Base-by-base conservation (phyloP, 164 flowering plant genomes). In the Umbellularia californica region DNA sequence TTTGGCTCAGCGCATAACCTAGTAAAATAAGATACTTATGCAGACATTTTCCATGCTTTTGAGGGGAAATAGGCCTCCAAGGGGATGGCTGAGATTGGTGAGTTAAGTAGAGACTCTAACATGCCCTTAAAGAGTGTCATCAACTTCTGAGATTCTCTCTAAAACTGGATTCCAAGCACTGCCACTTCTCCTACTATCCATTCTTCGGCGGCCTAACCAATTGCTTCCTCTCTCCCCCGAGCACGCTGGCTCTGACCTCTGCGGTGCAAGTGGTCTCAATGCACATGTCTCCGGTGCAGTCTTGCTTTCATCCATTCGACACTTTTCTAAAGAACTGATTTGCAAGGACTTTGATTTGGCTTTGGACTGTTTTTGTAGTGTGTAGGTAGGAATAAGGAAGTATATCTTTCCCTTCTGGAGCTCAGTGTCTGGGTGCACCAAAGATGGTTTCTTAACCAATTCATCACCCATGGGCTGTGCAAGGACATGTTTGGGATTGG, bases 361-460 rank as follows among this genome's bases (percentile, higher is more conserved):
- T 25, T 52, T 52, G 15, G 73, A 28, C n/a, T 52, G 24, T 52
- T 51, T 73, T 13, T 65, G 70, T 11, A 73, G 50, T 13, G 76
- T 35, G 41, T 73, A 74, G 15, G 63, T 55, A 58, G 76, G 71
- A 15, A 74, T 30, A 24, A 74, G 76, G 71, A 74, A 74, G 51
- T 74, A 74, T 3, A 74, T 68, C 71, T 66, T 74, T 3, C 76
- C 76, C 65, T 68, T 67, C 20, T 68, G 71, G 64, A 74, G 76
- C 71, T 51, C 71, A 17, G 60, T 13, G 17, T 74, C 76, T 10
- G 76, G 71, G 51, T 67, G 76, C 66, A 74, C 22, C 20, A 74
- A 6, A 27, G 71, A 23, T 10, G 65, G 63, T 33, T 68, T 74
- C 64, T 67, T 50, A 51, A 74, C 76, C 24, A 74, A 9, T 24